Evolutionary conservation across 1,284 basidiomycete genomes (phyloP).

Genomic region (Ustilago trichophora): DNA sequence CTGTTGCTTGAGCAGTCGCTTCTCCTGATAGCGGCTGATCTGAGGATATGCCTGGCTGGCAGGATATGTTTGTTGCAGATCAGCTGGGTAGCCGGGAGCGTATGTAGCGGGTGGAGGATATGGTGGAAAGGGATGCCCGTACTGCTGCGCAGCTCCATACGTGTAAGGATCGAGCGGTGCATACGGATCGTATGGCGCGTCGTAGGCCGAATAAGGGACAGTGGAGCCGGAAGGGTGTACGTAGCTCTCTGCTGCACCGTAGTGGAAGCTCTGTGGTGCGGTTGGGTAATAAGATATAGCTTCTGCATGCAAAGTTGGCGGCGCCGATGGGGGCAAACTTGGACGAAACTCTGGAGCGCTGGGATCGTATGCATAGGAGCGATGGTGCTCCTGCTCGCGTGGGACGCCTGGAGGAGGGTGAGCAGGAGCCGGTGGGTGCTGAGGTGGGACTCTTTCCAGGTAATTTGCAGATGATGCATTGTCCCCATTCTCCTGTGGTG

Average conservation of each 20-base stretch:
- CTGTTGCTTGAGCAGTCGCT: constrained; percentile 21
- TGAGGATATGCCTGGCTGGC: not conserved
- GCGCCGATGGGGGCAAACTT: constrained; percentile 2
- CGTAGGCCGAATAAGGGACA: not conserved
- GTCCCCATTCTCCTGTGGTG: too few species aligned
- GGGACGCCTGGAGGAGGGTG: constrained; percentile 20
- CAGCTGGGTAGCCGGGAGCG: not conserved
- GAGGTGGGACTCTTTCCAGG: constrained; percentile 1
- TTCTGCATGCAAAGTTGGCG: constrained; percentile 5
- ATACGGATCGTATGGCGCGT: constrained; percentile 19
- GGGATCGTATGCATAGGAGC: constrained; percentile 20
- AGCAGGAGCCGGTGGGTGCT: constrained; percentile 11
- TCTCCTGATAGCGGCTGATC: constrained; percentile 7
- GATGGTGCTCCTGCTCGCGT: not conserved
- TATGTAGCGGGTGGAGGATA: constrained; percentile 6
- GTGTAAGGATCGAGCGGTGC: constrained; percentile 2
- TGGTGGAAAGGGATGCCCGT: not conserved
- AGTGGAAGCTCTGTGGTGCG: constrained; percentile 1
- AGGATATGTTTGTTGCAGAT: not conserved
- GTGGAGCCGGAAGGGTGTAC: not conserved
- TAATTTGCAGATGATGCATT: not conserved
- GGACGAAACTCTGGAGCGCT: constrained; percentile 23
- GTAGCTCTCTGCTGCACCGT: not conserved
- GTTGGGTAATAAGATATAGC: constrained; percentile 2
- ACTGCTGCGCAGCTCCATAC: not conserved